Evolutionary conservation across 2,329 filamentous ascomycete species (phyloP).

Genomic region (Dryadomyces sulphureus): DNA sequence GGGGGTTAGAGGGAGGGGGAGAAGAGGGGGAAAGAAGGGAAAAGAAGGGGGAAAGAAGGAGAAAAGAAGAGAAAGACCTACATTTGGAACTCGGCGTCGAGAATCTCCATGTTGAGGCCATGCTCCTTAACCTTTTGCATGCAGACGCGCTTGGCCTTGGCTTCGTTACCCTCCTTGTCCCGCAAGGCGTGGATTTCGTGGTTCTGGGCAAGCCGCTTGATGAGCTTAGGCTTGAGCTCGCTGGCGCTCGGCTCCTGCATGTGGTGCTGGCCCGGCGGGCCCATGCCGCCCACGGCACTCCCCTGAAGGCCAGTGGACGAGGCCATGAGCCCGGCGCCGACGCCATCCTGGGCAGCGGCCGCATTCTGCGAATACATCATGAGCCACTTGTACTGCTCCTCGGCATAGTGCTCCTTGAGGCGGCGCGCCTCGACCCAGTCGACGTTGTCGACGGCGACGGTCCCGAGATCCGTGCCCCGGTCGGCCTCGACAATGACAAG

Average conservation of each 20-base stretch:
- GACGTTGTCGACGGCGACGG: slow-evolving; percentile 77
- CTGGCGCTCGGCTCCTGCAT: slow-evolving; percentile 54
- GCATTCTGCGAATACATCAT: slow-evolving; percentile 94
- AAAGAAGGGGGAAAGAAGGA: slow-evolving; percentile 1
- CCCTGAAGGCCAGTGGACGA: slow-evolving; percentile 49
- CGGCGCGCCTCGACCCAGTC: slow-evolving; percentile 80
- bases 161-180: slow-evolving; percentile 95
- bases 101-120: slow-evolving; percentile 85
- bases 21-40: not conserved
- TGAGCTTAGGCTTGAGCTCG: slow-evolving; percentile 89
- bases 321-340: slow-evolving; percentile 47
- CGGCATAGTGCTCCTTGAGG: slow-evolving; percentile 77
- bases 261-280: slow-evolving; percentile 57
- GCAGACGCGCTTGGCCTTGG: slow-evolving; percentile 91
- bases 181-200: slow-evolving; percentile 81
- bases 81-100: slow-evolving; percentile 98
- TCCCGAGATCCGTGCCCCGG: slow-evolving; percentile 87
- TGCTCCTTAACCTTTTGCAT: slow-evolving; percentile 95
- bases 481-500: slow-evolving; percentile 96
- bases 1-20: not conserved
- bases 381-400: slow-evolving; percentile 95
- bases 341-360: slow-evolving; percentile 43
- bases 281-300: slow-evolving; percentile 65
- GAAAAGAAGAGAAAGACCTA: slow-evolving; percentile 41
- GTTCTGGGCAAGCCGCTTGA: slow-evolving; percentile 82